Evolutionary conservation across 345 rosid genomes (phyloP).

Genomic region (Acer campestre): DNA sequence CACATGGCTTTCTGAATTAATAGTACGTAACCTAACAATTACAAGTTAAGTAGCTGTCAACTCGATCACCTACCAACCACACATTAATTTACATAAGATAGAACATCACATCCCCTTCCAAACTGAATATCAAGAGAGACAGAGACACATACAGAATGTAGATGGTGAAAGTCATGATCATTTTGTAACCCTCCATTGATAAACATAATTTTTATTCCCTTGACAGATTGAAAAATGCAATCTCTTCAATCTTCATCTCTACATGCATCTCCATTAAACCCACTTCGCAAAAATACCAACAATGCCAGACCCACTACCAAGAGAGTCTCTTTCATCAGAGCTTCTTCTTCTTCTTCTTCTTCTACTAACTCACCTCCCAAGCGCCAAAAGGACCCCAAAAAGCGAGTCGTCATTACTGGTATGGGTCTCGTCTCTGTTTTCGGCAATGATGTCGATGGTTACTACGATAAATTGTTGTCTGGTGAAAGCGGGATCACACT

Average conservation of each 20-base stretch:
- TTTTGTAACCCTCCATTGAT: constrained; percentile 35
- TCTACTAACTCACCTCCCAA: constrained; percentile 70
- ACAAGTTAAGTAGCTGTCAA: too few relatives aligned
- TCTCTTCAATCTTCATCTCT: constrained; percentile 67
- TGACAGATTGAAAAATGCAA: constrained; percentile 42
- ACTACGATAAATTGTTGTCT: constrained; percentile 77
- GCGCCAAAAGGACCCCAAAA: constrained; percentile 94
- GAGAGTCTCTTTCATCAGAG: constrained; percentile 48
- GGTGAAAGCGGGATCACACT: constrained; percentile 91
- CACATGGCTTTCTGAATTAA: too few relatives aligned
- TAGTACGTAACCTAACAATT: too few relatives aligned
- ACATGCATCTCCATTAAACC: constrained; percentile 55
- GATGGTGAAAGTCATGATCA: constrained; percentile 30
- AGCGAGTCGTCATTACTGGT: constrained; percentile 94
- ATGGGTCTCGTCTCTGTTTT: constrained; percentile 96
- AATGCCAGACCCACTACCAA: constrained; percentile 33
- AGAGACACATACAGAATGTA: not conserved
- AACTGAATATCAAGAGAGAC: too few relatives aligned
- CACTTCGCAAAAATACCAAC: constrained; percentile 42
- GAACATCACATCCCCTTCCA: too few relatives aligned
- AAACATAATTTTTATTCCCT: not conserved
- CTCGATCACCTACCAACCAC: too few relatives aligned
- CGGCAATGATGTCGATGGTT: constrained; percentile 85
- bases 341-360: constrained; percentile 43
- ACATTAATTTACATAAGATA: too few relatives aligned